Conservation (phyloP, 2,329 filamentous ascomycete species). For the Cyphellophora attinorum region DNA sequence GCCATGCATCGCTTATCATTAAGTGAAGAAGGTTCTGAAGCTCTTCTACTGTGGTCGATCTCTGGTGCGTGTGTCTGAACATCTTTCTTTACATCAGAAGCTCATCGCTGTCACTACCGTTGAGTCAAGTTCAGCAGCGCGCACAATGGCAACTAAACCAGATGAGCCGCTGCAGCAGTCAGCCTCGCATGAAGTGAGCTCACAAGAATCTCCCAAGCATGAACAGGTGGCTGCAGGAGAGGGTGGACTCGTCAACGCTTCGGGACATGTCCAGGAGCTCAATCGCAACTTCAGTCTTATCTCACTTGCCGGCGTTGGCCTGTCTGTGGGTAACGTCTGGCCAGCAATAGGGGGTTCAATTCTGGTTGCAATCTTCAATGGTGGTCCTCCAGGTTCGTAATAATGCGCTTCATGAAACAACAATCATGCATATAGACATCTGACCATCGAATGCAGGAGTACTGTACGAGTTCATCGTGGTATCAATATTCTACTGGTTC, state of each 20-base stretch:
- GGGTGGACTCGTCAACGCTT: constrained; percentile 43
- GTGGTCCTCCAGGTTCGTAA: constrained; percentile 11
- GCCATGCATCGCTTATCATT: too few relatives aligned
- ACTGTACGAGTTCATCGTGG: constrained; percentile 50
- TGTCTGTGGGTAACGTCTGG: constrained; percentile 59
- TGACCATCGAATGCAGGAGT: constrained; percentile 38
- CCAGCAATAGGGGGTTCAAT: constrained; percentile 19
- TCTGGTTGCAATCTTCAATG: constrained; percentile 16
- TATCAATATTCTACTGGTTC: constrained; percentile 47
- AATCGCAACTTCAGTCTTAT: constrained; percentile 53
- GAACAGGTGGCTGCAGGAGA: background rate
- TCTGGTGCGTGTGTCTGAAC: too few relatives aligned
- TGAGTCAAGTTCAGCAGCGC: too few relatives aligned
- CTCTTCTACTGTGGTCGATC: too few relatives aligned
- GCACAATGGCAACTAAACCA: too few relatives aligned
- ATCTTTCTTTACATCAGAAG: too few relatives aligned
- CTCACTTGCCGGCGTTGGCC: constrained; percentile 48
- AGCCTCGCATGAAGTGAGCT: background rate
- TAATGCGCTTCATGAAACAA: background rate
- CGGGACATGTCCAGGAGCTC: constrained; percentile 55
- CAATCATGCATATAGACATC: background rate
- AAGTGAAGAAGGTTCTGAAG: too few relatives aligned
- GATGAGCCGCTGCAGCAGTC: background rate
- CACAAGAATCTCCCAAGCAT: background rate
- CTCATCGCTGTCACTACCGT: too few relatives aligned